Conservation (phyloP, 495 filamentous ascomycete genomes). For the Achaetomiella virescens region DNA sequence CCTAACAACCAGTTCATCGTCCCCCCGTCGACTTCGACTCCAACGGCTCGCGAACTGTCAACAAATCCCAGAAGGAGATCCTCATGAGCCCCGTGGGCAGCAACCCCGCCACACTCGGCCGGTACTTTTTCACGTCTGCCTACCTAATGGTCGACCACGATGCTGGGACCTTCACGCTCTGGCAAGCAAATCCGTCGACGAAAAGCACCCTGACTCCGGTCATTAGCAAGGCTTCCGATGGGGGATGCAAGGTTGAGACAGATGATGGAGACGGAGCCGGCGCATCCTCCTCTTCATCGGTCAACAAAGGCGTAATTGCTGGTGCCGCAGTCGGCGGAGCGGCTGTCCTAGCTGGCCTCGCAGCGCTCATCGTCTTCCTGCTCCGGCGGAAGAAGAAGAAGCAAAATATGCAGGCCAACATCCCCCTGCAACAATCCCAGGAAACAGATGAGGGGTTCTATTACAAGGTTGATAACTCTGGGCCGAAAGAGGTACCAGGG, state of each 20-base stretch:
- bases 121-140: conserved; percentile 35
- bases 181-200: conserved; percentile 18
- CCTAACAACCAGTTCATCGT: conserved; percentile 35
- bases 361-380: not conserved
- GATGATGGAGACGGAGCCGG: too few relatives aligned
- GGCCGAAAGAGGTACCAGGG: too few relatives aligned
- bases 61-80: conserved; percentile 13
- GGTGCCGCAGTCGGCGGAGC: conserved; percentile 9
- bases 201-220: not conserved
- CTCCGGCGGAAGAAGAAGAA: not conserved
- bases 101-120: conserved; percentile 31
- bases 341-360: not conserved
- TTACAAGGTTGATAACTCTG: too few relatives aligned
- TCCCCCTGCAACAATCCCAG: too few relatives aligned
- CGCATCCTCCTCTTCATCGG: not conserved
- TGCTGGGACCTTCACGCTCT: conserved; percentile 22
- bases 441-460: too few relatives aligned
- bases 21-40: conserved; percentile 24
- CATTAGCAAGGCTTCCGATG: not conserved
- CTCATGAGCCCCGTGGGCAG: conserved; percentile 22
- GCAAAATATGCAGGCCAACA: not conserved
- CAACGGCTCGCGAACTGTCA: conserved; percentile 18
- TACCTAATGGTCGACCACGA: conserved; percentile 37
- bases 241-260: not conserved
- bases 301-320: conserved; percentile 3